Evolutionary conservation across 441 rosid species (phyloP), one percentile per base, ranked within the genome.

Genomic region (Eruca vesicaria): DNA sequence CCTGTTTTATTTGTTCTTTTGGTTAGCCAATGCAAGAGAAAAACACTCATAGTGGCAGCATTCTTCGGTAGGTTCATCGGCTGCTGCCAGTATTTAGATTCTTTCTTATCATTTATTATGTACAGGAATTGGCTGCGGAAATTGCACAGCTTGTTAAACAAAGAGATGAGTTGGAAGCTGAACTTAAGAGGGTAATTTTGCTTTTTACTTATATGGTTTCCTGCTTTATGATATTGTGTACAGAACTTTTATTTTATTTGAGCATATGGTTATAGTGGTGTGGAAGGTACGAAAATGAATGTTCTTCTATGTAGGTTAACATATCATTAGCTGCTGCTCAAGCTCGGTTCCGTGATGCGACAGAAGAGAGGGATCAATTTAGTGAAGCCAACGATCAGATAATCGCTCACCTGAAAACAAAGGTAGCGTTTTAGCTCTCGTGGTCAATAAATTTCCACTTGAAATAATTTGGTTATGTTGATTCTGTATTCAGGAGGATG

Each of bases 331-430:
- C 97, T 79, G 97, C 96, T 79, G 93, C 97, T 75, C 88, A 93
- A 82, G 90, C 90, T 21, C 91, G 97, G 63, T 89, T 88, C 29
- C 94, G 78, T 45, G 82, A 92, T 86, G 90, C 90, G 20, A 82
- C 73, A 68, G 99, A 96, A 81, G 99, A 96, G 86, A 86, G 95
- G 76, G 98, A 93, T 70, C 98, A 96, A 71, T 96, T 96, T 85
- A 89, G 87, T 66, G 98, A 93, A 85, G 99, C 98, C 77, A 96
- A 90, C 84, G 87, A 83, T 84, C 92, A 93, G 82, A 89, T 96
- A 56, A 74, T 92, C 58, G 88, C 86, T 75, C 99, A 90, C 87
- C 74, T 92, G 81, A 87, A 85, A 81, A 80, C 88, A 69, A 93
- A 93, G 99, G 99, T 96, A 69, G 43, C 38, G 53, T 62, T 67